A percentile compares a stretch with the other conserved stretches of the same genome.
Evolutionary conservation across 1,139 yeast species (phyloP).

Genomic region (Suhomyces taliae): DNA sequence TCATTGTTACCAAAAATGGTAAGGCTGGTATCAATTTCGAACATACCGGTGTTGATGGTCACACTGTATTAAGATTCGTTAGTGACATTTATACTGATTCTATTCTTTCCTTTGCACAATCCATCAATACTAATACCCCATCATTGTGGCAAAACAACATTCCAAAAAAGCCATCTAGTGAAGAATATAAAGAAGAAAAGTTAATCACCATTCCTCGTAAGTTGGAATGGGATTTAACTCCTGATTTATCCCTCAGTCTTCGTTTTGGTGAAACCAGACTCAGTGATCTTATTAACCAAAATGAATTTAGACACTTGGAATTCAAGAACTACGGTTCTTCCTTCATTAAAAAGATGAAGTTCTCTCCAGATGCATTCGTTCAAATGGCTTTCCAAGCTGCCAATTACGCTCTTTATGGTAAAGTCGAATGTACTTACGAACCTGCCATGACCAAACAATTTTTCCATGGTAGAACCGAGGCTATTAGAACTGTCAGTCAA

Average conservation of each 20-base stretch:
- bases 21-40: conserved; percentile 93
- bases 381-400: conserved; percentile 96
- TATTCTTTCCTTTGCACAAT: conserved; percentile 79
- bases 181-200: conserved; percentile 9
- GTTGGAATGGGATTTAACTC: conserved; percentile 83
- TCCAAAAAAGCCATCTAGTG: conserved; percentile 3
- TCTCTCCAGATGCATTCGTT: conserved; percentile 91
- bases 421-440: conserved; percentile 90
- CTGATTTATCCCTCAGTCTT: conserved; percentile 72
- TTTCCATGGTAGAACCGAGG: conserved; percentile 90
- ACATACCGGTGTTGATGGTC: conserved; percentile 96
- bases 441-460: conserved; percentile 93
- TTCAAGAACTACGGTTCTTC: conserved; percentile 76
- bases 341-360: conserved; percentile 78
- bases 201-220: conserved; percentile 75
- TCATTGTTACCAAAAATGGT: conserved; percentile 87
- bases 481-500: conserved; percentile 78
- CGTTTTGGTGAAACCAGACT: conserved; percentile 90
- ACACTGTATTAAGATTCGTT: conserved; percentile 84
- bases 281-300: conserved; percentile 84
- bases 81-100: conserved; percentile 91
- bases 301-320: conserved; percentile 81
- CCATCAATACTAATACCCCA: conserved; percentile 80
- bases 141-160: conserved; percentile 56
- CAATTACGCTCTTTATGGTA: conserved; percentile 87